These are phyloP conservation scores for Calonectria fujianensis DNA, from an alignment of 2,329 filamentous ascomycete genomes.

Conservation along the genomic window DNA sequence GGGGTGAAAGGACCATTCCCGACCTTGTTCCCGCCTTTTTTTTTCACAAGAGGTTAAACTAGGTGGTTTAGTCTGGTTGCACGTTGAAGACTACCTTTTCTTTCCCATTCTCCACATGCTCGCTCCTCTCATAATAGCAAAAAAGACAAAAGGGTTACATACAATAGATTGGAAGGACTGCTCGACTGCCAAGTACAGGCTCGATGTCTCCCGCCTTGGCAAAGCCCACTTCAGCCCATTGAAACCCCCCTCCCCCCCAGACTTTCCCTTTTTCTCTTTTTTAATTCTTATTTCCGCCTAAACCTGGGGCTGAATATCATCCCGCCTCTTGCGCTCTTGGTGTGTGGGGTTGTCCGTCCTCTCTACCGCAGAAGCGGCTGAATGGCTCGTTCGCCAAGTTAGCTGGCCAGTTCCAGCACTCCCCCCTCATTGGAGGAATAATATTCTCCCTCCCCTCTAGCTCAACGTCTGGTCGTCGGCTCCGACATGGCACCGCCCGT, in stretches of 20 bases:
- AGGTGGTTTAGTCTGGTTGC: neutral
- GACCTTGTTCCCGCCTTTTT: conserved; percentile 26
- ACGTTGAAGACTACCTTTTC: conserved; percentile 5
- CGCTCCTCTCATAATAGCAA: conserved; percentile 16
- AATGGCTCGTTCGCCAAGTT: conserved; percentile 23
- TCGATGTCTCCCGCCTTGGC: conserved; percentile 19
- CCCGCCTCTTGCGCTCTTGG: conserved; percentile 1
- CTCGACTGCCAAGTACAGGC: neutral
- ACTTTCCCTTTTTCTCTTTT: neutral
- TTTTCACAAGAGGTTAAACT: neutral
- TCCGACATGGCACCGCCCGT: neutral
- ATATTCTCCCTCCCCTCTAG: conserved; percentile 13
- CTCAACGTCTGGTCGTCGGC: conserved; percentile 17
- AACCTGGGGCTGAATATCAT: neutral
- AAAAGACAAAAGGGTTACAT: neutral
- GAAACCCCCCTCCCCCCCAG: neutral
- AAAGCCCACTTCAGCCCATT: conserved; percentile 23
- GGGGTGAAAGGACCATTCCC: conserved; percentile 17
- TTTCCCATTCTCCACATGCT: conserved; percentile 18
- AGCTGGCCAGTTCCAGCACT: neutral
- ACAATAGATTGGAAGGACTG: neutral
- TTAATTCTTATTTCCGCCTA: neutral
- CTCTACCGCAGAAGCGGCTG: conserved; percentile 22
- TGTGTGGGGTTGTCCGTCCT: conserved; percentile 27
- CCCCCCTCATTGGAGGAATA: conserved; percentile 32